Conservation (phyloP, 1,284 basidiomycete genomes). For the Apiotrichum gracile region DNA sequence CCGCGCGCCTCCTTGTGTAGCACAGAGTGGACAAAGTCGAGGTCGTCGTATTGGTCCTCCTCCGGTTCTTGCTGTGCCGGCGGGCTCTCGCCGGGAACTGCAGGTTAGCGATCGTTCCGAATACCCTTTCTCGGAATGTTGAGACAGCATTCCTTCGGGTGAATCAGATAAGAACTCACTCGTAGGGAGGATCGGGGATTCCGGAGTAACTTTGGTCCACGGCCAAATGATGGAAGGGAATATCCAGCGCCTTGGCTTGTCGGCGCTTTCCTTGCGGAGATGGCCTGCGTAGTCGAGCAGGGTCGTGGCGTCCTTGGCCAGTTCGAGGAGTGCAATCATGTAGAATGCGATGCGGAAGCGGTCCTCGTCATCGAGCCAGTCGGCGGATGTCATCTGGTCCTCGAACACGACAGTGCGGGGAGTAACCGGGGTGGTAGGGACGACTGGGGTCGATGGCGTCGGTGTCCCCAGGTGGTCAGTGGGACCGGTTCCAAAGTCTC, state of each 20-base stretch:
- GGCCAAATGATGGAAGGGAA: slow-evolving; percentile 14
- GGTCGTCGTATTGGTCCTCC: slow-evolving; percentile 9
- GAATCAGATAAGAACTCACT: not conserved
- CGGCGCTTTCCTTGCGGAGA: not conserved
- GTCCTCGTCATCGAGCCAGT: slow-evolving; percentile 31
- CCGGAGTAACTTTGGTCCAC: slow-evolving; percentile 7
- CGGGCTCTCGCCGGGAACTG: slow-evolving; percentile 5
- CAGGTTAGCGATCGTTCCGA: not conserved
- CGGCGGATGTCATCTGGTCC: slow-evolving; percentile 12
- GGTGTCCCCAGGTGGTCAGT: not conserved
- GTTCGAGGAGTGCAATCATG: slow-evolving; percentile 40
- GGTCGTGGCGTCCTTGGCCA: slow-evolving; percentile 28
- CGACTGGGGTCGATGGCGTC: too few relatives aligned
- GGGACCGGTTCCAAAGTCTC: not conserved
- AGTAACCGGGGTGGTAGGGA: not conserved
- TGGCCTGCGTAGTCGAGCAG: slow-evolving; percentile 15
- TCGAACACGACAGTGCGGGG: slow-evolving; percentile 10
- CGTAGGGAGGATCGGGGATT: not conserved
- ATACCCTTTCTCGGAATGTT: too few relatives aligned
- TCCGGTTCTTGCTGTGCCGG: not conserved
- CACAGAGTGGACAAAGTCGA: slow-evolving; percentile 17
- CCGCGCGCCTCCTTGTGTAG: slow-evolving; percentile 9
- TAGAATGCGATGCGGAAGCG: slow-evolving; percentile 41
- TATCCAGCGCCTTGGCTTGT: slow-evolving; percentile 11
- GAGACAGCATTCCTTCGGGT: too few relatives aligned